Base-by-base conservation (phyloP, 2,329 filamentous ascomycete species). In the Penicillium sp. region DNA sequence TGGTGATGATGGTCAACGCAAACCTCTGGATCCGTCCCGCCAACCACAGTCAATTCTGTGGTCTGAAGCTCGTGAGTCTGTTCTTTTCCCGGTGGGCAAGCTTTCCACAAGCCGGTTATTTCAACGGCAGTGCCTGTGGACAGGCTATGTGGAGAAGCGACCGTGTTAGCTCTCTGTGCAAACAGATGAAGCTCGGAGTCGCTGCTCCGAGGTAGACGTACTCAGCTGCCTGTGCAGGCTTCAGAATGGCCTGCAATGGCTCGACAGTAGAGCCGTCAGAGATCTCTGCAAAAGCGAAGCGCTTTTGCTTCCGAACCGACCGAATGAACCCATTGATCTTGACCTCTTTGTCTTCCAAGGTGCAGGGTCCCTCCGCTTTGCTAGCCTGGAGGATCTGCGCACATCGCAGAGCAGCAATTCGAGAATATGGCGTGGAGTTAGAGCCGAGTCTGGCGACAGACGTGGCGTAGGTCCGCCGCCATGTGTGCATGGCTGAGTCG, bases 231-330 rank as follows among this genome's bases (percentile, higher is more conserved):
- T 92, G 83, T 51, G 85, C 82, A 65, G 90, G 89, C 57, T 86
- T 86, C 68, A 97, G 80, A 51, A 97, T 87, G 49, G 89, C 92
- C 79, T 99, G 95, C 58, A 98, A 76, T 30, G 91, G 83, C 63
- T 88, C 82, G 67, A 91, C 82, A 45, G 90, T 92, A 13, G 93
- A 96, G 48, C 95, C 95, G 81, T 99, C 95, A 11, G 89, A 89
- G 55, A 98, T 82, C 61, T 92, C 86, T 55, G 93, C 89, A 79
- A 99, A 98, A 5, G 90, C 88, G 61, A 90, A 83, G 25, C 85
- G 85, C 75, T 97, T 96, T 81, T 96, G 93, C 75, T 92, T 91
- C 64, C 94, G 86, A 62, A 97, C 88, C 4, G 92, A 94, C 65
- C 91, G 87, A 58, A 97, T 84, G 80, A 90, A 94, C 63, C 93